phyloP scores from a whole-genome alignment of 441 rosid genomes.

The Sinapis alba region DNA sequence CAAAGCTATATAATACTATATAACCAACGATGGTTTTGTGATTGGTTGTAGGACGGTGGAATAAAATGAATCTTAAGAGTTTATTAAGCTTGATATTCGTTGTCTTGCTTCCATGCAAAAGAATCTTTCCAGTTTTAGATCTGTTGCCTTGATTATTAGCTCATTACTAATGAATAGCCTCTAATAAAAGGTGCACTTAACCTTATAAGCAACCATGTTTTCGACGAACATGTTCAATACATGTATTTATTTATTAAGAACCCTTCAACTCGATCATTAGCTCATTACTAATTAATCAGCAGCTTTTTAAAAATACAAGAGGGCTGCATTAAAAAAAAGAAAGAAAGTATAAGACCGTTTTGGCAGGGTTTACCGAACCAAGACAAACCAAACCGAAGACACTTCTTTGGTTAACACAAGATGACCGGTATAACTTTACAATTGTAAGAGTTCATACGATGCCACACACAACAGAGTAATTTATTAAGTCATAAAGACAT shows the following conservation, averaged over 20 bases:
- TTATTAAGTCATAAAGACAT: neutral
- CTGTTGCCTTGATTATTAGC: constrained; percentile 30
- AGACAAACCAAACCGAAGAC: neutral
- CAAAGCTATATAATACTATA: neutral
- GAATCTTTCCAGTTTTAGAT: constrained; percentile 35
- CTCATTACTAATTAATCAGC: constrained; percentile 18
- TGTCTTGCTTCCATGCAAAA: constrained; percentile 30
- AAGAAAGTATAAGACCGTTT: neutral
- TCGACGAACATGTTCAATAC: neutral
- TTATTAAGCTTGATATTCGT: constrained; percentile 31
- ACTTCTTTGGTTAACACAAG: constrained; percentile 8
- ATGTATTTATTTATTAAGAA: constrained; percentile 10
- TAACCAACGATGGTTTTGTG: constrained; percentile 1
- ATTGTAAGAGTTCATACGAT: constrained; percentile 1
- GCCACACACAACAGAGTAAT: constrained; percentile 9
- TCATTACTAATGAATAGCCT: constrained; percentile 1
- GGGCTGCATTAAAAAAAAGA: neutral
- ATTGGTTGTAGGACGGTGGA: constrained; percentile 37
- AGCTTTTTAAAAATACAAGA: neutral
- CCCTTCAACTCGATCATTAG: neutral
- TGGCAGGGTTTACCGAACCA: neutral
- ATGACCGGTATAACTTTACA: constrained; percentile 17
- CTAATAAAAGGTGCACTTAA: neutral
- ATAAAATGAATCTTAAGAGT: constrained; percentile 25
- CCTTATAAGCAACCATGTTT: neutral